Conservation (phyloP, 1,284 basidiomycete genomes). For the Bjerkandera adusta region DNA sequence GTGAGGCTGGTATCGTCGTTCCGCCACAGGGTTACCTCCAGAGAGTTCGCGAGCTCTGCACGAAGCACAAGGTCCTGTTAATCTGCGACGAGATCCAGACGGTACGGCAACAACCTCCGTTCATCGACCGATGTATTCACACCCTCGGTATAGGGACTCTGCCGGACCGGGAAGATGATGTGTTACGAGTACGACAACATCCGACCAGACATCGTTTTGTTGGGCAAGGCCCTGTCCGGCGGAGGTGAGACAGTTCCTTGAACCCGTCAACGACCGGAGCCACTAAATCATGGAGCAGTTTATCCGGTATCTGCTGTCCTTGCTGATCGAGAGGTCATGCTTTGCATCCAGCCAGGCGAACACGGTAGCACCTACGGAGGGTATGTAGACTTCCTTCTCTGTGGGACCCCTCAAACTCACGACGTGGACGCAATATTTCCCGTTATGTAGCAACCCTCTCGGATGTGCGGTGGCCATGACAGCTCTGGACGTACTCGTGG, state of each 20-base stretch:
- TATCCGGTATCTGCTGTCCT: slow-evolving; percentile 97
- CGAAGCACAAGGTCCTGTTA: slow-evolving; percentile 90
- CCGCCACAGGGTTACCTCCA: slow-evolving; percentile 89
- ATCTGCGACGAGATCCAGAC: slow-evolving; percentile 99
- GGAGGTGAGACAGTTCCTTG: slow-evolving; percentile 55
- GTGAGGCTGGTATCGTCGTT: slow-evolving; percentile 95
- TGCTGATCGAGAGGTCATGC: slow-evolving; percentile 88
- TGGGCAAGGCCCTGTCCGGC: slow-evolving; percentile 96
- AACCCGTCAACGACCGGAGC: neutral
- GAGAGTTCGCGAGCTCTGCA: slow-evolving; percentile 81
- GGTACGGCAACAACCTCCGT: slow-evolving; percentile 34
- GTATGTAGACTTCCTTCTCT: slow-evolving; percentile 37
- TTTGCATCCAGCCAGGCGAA: slow-evolving; percentile 94
- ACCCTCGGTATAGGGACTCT: slow-evolving; percentile 57
- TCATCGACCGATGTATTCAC: slow-evolving; percentile 4
- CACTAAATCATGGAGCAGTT: slow-evolving; percentile 42
- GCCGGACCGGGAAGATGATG: slow-evolving; percentile 85
- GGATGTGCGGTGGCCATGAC: slow-evolving; percentile 94
- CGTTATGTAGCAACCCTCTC: slow-evolving; percentile 75
- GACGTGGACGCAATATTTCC: neutral
- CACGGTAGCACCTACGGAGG: slow-evolving; percentile 97
- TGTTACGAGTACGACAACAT: slow-evolving; percentile 88
- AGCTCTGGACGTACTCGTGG: slow-evolving; percentile 84
- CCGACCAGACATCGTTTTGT: slow-evolving; percentile 89
- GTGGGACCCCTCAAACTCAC: neutral